Base-by-base conservation (phyloP, 2,329 filamentous ascomycete genomes). In the Pseudogymnoascus sp. region DNA sequence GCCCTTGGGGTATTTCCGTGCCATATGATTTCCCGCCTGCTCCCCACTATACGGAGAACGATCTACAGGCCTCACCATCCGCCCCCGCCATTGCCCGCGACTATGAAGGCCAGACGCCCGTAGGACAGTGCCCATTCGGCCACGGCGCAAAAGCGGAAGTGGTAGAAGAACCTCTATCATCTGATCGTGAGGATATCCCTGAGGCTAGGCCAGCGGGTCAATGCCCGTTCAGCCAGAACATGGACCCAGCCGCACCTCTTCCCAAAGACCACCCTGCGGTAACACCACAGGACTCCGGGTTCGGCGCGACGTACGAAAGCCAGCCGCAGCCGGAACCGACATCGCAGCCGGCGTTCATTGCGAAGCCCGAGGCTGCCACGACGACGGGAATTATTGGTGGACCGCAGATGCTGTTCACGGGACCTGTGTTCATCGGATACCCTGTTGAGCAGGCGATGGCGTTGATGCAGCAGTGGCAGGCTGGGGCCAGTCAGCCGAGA, bases 341-440 rank as follows among this genome's bases (percentile, higher is more conserved):
- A 11, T 19, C 19, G 58, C 58, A 60, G 7, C 58, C 58, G 26
- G 58, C 58, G 2, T 60, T 60, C 7, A 38, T 60, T 39, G 38
- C 19, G 19, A 16, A 39, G 21, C 58, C 58, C 7, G 21, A 60
- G 23, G 35, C 68, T 66, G 3, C 62, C 62, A 60, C 70, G 66
- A 14, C 64, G 66, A 14, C 68, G 5, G 38, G 21, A 0, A 38
- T 65, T 19, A 37, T 31, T 33, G 35, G 52, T 10, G 55, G 70
- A 8, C 83, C 90, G 8, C 87, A 89, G 68, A 89, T 97, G 83
- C 80, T 95, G 0, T 96, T 97, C 71, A 96, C 90, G 7, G 93
- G 93, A 0, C 93, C 93, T 0, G 92, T 97, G 0, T 97, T 97
- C 71, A 91, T 97, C 69, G 93, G 93, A 0, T 97, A 96, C 70